Evolutionary conservation across 768 basidiomycete genomes (phyloP), one percentile per base, ranked within the genome.

Genomic region (Boletus speciosus): DNA sequence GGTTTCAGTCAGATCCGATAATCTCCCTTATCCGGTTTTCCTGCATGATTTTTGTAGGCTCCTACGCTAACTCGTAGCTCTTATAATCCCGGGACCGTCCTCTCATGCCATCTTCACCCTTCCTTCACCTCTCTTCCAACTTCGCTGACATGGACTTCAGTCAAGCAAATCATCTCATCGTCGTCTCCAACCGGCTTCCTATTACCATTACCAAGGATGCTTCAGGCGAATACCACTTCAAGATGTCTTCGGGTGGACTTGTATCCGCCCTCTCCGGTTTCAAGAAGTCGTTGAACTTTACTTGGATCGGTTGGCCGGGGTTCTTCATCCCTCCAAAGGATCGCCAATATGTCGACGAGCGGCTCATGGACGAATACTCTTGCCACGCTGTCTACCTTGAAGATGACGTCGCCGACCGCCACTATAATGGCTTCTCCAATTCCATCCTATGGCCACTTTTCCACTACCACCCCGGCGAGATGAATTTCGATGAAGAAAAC

Each of bases 401-500:
- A 57, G 96, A 98, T 68, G 96, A 98, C 65, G 83, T 99, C 59
- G 96, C 97, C n/a, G 97, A 99, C 71, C 83, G 88, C 49, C 95
- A 98, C 73, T 99, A 93, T 75, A 95, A 95, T 69, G 93, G 97
- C 52, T 98, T 99, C 81, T 96, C 95, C 63, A 99, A 99, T 76
- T 97, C 95, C 50, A 98, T 99, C 74, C 84, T 99, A 47, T 99
- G 97, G 97, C 97, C 97, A 3, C 78, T 99, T 44, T 98, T 99
- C 81, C 97, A 99, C 71, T 99, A 98, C 74, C 96, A 98, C 71
- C 97, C 97, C 8, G 96, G 96, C 59, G 97, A 98, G 76, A 98
- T 99, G 94, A 96, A 93, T 73, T 99, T 99, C 67, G 96, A 98
- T 72, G 93, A 97, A 75, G 91, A 91, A 68, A 92, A 98, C 70